Conservation (phyloP, 1,284 basidiomycete genomes). For the Microbotryum intermedium region DNA sequence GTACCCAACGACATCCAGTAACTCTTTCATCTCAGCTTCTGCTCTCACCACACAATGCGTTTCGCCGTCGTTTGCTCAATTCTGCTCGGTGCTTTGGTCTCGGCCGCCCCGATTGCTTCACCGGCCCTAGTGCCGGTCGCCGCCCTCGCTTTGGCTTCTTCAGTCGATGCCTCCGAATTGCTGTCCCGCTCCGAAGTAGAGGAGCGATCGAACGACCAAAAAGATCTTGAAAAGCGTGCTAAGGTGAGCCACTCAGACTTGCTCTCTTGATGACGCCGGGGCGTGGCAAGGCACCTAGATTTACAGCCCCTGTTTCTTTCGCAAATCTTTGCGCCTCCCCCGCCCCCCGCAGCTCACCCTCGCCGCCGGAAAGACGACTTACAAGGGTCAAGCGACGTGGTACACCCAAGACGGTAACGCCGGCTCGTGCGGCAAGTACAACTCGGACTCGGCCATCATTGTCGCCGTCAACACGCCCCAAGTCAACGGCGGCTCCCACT, state of each 20-base stretch:
- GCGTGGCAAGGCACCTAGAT: background rate
- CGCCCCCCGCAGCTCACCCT: background rate
- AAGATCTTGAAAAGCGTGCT: background rate
- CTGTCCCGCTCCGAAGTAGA: background rate
- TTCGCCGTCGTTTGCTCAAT: background rate
- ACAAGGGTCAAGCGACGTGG: background rate
- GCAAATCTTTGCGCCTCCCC: background rate
- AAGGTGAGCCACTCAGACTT: background rate
- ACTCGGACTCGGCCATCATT: constrained; percentile 6
- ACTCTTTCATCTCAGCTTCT: background rate
- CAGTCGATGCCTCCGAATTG: background rate
- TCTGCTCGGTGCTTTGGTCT: background rate
- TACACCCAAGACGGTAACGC: constrained; percentile 13
- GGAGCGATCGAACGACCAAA: background rate
- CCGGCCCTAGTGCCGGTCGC: background rate
- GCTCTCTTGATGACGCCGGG: background rate
- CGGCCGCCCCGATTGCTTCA: background rate
- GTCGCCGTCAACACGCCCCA: constrained; percentile 19
- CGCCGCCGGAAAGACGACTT: constrained; percentile 2
- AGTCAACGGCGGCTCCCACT: background rate
- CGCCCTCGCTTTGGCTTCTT: background rate
- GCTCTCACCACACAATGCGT: background rate
- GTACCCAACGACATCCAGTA: too few relatives aligned
- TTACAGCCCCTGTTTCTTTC: background rate
- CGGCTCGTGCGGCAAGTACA: constrained; percentile 13